Evolutionary conservation across 2,329 filamentous ascomycete genomes (phyloP).

Genomic region (Epichloe gansuensis): DNA sequence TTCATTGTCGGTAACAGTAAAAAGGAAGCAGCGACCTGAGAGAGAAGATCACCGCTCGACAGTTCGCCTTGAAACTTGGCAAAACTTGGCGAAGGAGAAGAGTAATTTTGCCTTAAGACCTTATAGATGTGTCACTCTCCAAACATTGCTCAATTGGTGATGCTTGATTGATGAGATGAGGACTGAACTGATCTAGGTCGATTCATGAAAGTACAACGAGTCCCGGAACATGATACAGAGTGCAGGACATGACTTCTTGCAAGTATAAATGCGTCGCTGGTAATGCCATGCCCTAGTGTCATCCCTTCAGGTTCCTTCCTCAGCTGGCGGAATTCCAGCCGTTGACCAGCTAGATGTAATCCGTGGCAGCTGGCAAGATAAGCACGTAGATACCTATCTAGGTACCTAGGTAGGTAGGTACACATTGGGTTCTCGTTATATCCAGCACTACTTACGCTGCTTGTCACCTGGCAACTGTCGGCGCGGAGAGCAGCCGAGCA

Average conservation of each 20-base stretch:
- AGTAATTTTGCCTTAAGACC: not conserved
- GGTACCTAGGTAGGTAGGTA: slow-evolving; percentile 3
- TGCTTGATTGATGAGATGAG: not conserved
- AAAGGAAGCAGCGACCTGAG: slow-evolving; percentile 5
- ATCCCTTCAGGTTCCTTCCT: not conserved
- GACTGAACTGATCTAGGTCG: not conserved
- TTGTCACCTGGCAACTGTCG: not conserved
- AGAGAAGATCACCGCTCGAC: not conserved
- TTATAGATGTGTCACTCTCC: not conserved
- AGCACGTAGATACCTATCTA: not conserved
- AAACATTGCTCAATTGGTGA: not conserved
- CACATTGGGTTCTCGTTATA: too few relatives aligned
- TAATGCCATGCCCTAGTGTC: not conserved
- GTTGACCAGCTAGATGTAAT: not conserved
- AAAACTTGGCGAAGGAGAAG: not conserved
- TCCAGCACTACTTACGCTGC: too few relatives aligned
- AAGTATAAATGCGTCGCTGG: not conserved
- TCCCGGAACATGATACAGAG: not conserved
- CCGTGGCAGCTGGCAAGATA: not conserved
- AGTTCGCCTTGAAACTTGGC: not conserved
- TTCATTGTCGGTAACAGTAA: not conserved
- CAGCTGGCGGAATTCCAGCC: not conserved
- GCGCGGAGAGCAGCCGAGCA: not conserved
- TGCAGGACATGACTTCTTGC: not conserved
- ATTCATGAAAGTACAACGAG: not conserved